A percentile compares a stretch with the other conserved stretches of the same genome.
These are phyloP conservation scores for Camellia oleifera DNA, from an alignment of 179 eudicot genomes.

Conservation along the genomic window DNA sequence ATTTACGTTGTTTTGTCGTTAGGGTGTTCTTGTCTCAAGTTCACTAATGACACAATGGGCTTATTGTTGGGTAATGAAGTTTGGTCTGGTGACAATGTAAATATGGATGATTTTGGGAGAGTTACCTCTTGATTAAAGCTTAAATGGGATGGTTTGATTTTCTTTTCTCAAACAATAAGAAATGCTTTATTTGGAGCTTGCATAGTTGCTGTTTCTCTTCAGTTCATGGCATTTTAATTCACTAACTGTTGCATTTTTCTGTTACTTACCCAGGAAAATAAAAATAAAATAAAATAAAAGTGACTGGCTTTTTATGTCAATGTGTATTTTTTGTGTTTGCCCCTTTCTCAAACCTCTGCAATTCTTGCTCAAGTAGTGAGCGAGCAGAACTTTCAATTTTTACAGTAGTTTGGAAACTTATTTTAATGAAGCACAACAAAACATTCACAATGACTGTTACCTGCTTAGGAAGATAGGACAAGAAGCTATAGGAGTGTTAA, in stretches of 20 bases:
- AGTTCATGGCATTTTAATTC: conserved; percentile 6
- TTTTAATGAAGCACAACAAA: background rate
- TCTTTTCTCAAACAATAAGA: background rate
- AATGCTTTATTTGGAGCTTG: background rate
- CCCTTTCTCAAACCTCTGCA: background rate
- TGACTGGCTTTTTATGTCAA: background rate
- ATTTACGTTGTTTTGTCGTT: background rate
- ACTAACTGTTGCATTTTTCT: background rate
- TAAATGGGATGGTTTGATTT: background rate
- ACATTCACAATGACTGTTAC: too few species aligned
- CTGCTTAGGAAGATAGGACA: too few species aligned
- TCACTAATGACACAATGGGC: background rate
- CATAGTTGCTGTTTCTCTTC: background rate
- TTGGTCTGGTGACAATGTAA: background rate
- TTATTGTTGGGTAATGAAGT: background rate
- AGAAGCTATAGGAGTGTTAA: too few species aligned
- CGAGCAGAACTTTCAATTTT: background rate
- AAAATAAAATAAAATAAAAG: background rate
- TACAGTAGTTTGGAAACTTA: background rate
- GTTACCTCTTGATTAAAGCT: background rate
- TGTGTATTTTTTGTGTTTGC: background rate
- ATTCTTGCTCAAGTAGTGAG: background rate
- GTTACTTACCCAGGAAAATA: background rate
- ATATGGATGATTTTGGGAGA: conserved; percentile 10
- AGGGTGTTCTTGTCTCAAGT: background rate